Base-by-base conservation (phyloP, 108 stramenopile species). In the Chaetoceros tenuissimus region DNA sequence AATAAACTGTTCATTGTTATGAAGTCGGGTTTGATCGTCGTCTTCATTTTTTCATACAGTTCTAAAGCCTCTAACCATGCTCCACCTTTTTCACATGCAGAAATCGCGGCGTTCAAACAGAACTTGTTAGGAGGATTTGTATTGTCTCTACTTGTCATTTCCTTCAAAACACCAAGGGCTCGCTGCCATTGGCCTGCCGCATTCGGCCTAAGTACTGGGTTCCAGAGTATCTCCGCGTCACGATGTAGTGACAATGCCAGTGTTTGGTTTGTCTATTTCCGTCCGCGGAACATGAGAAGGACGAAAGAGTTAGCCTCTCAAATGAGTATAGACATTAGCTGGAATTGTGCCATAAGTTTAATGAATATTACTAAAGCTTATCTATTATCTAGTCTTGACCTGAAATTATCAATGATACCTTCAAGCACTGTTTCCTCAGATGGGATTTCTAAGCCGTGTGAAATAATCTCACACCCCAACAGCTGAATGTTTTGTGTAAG, bases 261-360 rank as follows among this genome's bases (percentile, higher is more conserved):
- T 8, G 93, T 98, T 17, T 83, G 97, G 28, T 98, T 95, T 72
- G 94, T 98, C 10, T 98, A 96, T 55, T 97, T 98, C 62, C 89
- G 88, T 17, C 95, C 97, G 3, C 72, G 96, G 49, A 98, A 98
- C 67, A 98, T 98, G 97, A 75, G 96, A 16, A 71, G 96, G n/a
- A 92, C 92, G 45, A 98, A 98, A 72, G 88, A 92, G 43, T 55
- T 95, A n/a, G 92, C 92, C 0, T 69, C 71, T 24, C 87, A 97
- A 61, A 94, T 97, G 88, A 95, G 96, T 49, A 95, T 98, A 19
- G 93, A 94, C 54, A 87, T 93, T 1, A 90, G 90, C 24, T 96
- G 94, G 95, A 98, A 98, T 57, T 94, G 92, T 56, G 95, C 96
- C 3, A 97, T 98, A 30, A 91, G 89, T 0, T 64, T 98, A 23